Evolutionary conservation across 1,284 basidiomycete species (phyloP).

Genomic region (Phellinidium pouzarii): DNA sequence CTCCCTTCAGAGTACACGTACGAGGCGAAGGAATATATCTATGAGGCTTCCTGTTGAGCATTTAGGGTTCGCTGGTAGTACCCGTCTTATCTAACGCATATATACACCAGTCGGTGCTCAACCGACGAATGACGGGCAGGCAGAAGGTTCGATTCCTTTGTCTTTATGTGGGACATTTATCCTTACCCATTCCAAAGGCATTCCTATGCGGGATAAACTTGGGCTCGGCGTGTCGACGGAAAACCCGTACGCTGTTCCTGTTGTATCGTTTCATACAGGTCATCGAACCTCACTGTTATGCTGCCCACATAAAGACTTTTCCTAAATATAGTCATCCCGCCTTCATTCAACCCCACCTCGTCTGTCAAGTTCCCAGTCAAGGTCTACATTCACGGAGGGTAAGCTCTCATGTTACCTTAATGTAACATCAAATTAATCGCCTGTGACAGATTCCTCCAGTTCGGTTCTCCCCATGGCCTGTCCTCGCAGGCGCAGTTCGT

Average conservation of each 20-base stretch:
- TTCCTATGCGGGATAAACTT: conserved; percentile 46
- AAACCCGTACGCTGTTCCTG: conserved; percentile 43
- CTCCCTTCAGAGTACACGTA: conserved; percentile 51
- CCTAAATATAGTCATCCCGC: conserved; percentile 62
- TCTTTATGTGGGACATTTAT: background rate
- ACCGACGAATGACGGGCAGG: conserved; percentile 58
- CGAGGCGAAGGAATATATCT: conserved; percentile 49
- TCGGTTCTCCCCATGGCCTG: conserved; percentile 60
- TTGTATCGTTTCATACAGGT: conserved; percentile 4
- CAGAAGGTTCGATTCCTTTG: conserved; percentile 33
- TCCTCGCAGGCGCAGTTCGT: conserved; percentile 60
- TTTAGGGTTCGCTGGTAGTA: background rate
- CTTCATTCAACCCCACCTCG: conserved; percentile 39
- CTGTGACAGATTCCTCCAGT: conserved; percentile 62
- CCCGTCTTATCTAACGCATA: background rate
- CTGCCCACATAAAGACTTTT: conserved; percentile 43
- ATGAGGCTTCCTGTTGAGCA: conserved; percentile 52
- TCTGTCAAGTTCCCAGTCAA: conserved; percentile 51
- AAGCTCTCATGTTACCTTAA: conserved; percentile 8
- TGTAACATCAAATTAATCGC: conserved; percentile 2
- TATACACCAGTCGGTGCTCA: conserved; percentile 46
- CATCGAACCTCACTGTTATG: background rate
- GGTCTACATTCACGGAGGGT: conserved; percentile 74
- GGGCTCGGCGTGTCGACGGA: conserved; percentile 63
- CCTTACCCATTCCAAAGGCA: conserved; percentile 32